Percentiles rank a stretch among this genome's conserved stretches.
Evolutionary conservation across 257 asterid species (phyloP).

Genomic region (Ilex asprella): DNA sequence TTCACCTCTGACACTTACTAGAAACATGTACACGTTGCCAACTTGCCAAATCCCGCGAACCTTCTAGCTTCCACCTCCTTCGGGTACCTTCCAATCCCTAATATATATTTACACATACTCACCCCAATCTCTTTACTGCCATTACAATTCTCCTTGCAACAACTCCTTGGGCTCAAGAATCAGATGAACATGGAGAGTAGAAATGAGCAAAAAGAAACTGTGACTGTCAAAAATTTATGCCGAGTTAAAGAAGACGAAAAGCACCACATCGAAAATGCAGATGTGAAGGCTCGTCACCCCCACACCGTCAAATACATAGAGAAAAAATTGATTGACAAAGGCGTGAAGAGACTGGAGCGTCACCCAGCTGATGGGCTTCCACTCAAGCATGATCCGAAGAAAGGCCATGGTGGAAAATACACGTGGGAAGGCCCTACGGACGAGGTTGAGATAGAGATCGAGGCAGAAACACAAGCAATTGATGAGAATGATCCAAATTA

Average conservation of each 20-base stretch:
- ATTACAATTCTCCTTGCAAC: neutral
- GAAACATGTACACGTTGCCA: too few relatives aligned
- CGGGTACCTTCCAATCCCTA: constrained; percentile 35
- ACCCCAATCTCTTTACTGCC: neutral
- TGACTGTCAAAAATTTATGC: constrained; percentile 36
- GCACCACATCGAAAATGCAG: constrained; percentile 47
- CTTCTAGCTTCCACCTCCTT: constrained; percentile 25
- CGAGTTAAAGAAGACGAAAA: constrained; percentile 42
- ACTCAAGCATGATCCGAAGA: constrained; percentile 60
- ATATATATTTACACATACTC: constrained; percentile 14
- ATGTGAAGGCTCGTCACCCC: constrained; percentile 27
- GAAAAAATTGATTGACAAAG: constrained; percentile 40
- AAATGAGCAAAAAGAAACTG: constrained; percentile 29
- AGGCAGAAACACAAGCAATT: constrained; percentile 36
- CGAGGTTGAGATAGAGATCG: constrained; percentile 33
- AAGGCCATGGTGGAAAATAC: constrained; percentile 72
- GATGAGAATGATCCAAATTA: constrained; percentile 64
- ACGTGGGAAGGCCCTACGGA: constrained; percentile 72
- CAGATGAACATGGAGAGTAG: constrained; percentile 38
- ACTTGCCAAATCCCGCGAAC: constrained; percentile 5
- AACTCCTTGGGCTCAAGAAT: too few relatives aligned
- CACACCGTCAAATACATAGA: constrained; percentile 46
- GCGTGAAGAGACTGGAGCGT: constrained; percentile 56
- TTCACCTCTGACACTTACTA: too few relatives aligned
- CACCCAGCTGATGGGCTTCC: constrained; percentile 78